A percentile compares a stretch with the other conserved stretches of the same genome.
Evolutionary conservation across 2,329 filamentous ascomycete species (phyloP).

Genomic region (Aplosporella prunicola): DNA sequence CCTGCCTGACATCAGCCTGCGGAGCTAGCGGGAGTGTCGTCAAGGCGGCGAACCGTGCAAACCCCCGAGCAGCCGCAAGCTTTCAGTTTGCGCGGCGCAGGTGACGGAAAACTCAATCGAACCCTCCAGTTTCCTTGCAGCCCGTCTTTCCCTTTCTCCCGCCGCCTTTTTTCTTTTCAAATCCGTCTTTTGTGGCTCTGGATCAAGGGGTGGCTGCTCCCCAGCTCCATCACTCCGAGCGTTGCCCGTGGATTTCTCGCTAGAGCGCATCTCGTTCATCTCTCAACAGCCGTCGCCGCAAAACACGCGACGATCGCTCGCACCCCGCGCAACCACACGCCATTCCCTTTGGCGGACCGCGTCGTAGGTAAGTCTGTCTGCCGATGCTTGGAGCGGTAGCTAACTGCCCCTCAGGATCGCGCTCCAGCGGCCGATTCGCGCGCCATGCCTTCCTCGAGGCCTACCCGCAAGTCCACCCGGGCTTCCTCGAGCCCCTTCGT

Average conservation of each 20-base stretch:
- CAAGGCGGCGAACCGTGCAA: too few relatives aligned
- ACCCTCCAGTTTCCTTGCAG: too few relatives aligned
- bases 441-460: conserved; percentile 26
- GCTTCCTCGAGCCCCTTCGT: conserved; percentile 28
- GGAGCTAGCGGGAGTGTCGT: too few relatives aligned
- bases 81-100: too few relatives aligned
- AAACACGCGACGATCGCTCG: conserved; percentile 8
- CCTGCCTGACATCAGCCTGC: too few relatives aligned
- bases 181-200: too few relatives aligned
- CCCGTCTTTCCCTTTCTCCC: too few relatives aligned
- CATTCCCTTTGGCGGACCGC: conserved; percentile 8
- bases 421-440: conserved; percentile 7
- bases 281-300: conserved; percentile 5
- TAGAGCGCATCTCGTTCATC: conserved; percentile 6
- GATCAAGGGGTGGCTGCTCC: too few relatives aligned
- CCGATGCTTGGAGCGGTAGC: conserved; percentile 2
- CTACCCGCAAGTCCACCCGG: conserved; percentile 23
- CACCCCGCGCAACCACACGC: conserved; percentile 8
- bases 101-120: too few relatives aligned
- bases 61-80: too few relatives aligned
- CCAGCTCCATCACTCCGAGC: too few relatives aligned
- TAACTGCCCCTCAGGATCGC: conserved; percentile 10
- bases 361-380: conserved; percentile 11
- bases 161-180: too few relatives aligned
- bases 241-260: conserved; percentile 10